Evolutionary conservation across 148 eudicot species (phyloP).

Genomic region (Fallopia convolvulus): DNA sequence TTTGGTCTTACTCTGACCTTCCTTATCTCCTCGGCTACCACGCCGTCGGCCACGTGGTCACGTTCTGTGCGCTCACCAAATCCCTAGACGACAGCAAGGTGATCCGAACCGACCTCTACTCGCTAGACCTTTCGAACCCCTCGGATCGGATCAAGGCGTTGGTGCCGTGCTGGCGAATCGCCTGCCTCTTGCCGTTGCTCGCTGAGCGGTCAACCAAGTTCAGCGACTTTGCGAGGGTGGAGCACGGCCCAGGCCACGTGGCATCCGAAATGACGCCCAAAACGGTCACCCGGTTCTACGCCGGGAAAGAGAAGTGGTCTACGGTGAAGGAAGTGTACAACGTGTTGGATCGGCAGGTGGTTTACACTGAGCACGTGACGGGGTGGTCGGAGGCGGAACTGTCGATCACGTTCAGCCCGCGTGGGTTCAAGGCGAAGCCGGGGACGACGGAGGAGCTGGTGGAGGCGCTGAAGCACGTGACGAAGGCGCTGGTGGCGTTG

Average conservation of each 20-base stretch:
- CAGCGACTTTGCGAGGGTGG: conserved; percentile 49
- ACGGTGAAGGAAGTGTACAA: conserved; percentile 60
- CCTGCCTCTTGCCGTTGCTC: conserved; percentile 48
- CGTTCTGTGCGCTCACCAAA: conserved; percentile 67
- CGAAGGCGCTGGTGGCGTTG: conserved; percentile 64
- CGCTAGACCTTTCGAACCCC: conserved; percentile 50
- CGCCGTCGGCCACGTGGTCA: conserved; percentile 56
- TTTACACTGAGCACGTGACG: conserved; percentile 40
- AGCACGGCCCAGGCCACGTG: conserved; percentile 33
- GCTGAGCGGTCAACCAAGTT: conserved; percentile 49
- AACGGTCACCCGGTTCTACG: conserved; percentile 33
- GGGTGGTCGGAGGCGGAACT: conserved; percentile 35
- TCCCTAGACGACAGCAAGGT: conserved; percentile 21
- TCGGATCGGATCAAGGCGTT: conserved; percentile 49
- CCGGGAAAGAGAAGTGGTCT: conserved; percentile 44
- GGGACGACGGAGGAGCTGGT: conserved; percentile 35
- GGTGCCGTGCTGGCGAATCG: conserved; percentile 78
- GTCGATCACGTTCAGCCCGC: conserved; percentile 46
- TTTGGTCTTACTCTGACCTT: conserved; percentile 56
- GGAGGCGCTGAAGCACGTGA: conserved; percentile 67
- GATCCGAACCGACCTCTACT: conserved; percentile 50
- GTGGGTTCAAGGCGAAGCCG: conserved; percentile 53
- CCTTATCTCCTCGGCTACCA: conserved; percentile 72
- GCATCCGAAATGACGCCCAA: conserved; percentile 50
- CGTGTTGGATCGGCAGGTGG: conserved; percentile 47